Evolutionary conservation across 306 rosid genomes (phyloP), one percentile per base, ranked within the genome.

Genomic region (Mimosa pudica): DNA sequence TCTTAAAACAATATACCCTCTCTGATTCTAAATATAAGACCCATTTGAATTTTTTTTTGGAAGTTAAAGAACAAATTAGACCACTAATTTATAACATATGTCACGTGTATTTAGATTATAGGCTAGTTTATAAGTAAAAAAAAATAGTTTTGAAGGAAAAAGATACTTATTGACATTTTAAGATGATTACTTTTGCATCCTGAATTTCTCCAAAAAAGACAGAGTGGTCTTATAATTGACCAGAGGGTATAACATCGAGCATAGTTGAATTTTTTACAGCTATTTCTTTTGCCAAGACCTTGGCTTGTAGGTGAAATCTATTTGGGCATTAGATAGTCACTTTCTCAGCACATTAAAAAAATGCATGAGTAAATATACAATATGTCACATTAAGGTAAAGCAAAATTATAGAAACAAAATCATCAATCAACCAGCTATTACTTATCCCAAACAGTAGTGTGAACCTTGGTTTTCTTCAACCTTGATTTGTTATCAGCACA

Each of bases 401-500:
- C 24, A 42, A 33, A 18, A 72, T 30, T 36, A 9, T 45, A 42
- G 45, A 54, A 54, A 41, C 36, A 63, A 54, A 71, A 45, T 80
- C 44, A 64, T 9, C 71, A 16, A 52, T 49, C 74, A 55, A 44
- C 57, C 64, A 57, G 33, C 11, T 48, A 57, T 69, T 32, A 63
- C 64, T 71, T 77, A 80, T 77, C 62, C 54, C 68, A 81, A 45
- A 81, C 48, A 79, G 62, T 14, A 48, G 70, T 32, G 17, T 11
- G 54, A 79, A 95, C 98, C 98, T 92, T 95, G 77, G 92, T 86
- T 77, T 95, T 95, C 93, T 92, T 95, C 88, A 92, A 87, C 84
- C 98, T 90, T 77, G 97, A 88, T 90, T 90, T 95, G 89, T 95
- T 95, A 44, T 95, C 98, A 3, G 93, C 87, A 77, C 98, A 95